Base-by-base conservation (phyloP, 2,329 filamentous ascomycete species). In the Scytalidium sp. region DNA sequence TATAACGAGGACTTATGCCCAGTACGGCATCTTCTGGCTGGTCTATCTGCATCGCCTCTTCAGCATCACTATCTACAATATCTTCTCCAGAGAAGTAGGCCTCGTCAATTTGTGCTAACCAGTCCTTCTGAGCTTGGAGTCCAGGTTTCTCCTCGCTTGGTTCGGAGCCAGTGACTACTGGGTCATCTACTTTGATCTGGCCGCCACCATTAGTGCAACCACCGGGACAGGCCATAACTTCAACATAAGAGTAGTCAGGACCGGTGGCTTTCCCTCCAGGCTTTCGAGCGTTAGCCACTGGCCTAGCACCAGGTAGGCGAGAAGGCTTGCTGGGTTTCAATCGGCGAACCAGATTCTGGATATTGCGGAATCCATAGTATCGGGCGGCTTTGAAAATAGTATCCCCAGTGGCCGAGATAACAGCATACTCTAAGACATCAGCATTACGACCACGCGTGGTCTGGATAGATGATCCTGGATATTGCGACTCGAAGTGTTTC, bases 181-280 rank as follows among this genome's bases (percentile, higher is more conserved):
- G 82, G 65, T 97, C 94, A 47, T 90, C 88, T 21, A 90, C 82
- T 64, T 96, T 96, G 65, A 99, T 85, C 73, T 99, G 94, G 1
- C 94, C 94, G 32, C 94, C 94, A 2, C 94, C 94, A 61, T 99
- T 99, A 48, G 94, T 99, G 72, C 94, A 99, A 3, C 94, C 94
- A n/a, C 94, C 94, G 0, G 94, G 94, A 68, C 94, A 99, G 13
- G 94, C 94, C 94, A 99, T 99, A 51, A 99, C 94, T 70, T 99
- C 94, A 22, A 97, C 88, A 69, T 96, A 97, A n/a, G 87, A 80
- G 66, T 92, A 92, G 29, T 96, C 90, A 6, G 80, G 69, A 4
- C 71, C 68, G 17, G 68, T 65, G 17, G 67, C 47, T 59, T 79
- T 80, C 6, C 72, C 80, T 15, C 67, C 72, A 5, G 74, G 75